Conservation (phyloP, 805 yeast species). For the Yamadazyma sp. region DNA sequence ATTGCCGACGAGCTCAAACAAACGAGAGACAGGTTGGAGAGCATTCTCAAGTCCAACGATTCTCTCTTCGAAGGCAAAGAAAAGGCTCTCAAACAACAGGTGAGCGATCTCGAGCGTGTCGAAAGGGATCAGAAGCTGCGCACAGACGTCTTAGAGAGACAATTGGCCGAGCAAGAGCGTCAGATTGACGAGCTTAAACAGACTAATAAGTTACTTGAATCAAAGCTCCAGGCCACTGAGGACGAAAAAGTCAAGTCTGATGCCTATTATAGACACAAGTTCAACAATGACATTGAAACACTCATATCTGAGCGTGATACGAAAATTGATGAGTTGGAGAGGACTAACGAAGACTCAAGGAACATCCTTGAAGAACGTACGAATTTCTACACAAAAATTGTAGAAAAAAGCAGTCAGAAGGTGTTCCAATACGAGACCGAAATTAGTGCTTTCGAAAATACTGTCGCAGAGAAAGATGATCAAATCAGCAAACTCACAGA, state of each 20-base stretch:
- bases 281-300: slow-evolving; percentile 13
- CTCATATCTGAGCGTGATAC: slow-evolving; percentile 11
- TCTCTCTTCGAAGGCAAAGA: slow-evolving; percentile 10
- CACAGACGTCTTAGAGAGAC: neutral
- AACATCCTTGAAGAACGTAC: slow-evolving; percentile 8
- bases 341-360: slow-evolving; percentile 8
- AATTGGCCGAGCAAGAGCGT: slow-evolving; percentile 5
- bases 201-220: neutral
- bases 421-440: slow-evolving; percentile 2
- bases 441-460: neutral
- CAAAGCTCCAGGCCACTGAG: slow-evolving; percentile 7
- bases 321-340: slow-evolving; percentile 11
- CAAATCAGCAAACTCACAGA: neutral
- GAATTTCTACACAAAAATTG: neutral
- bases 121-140: neutral
- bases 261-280: slow-evolving; percentile 8
- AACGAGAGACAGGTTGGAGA: slow-evolving; percentile 12
- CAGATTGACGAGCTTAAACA: neutral
- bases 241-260: slow-evolving; percentile 11
- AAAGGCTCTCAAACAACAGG: slow-evolving; percentile 2
- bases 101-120: neutral
- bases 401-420: slow-evolving; percentile 4
- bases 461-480: neutral
- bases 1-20: slow-evolving; percentile 10
- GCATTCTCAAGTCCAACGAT: slow-evolving; percentile 9